These are phyloP conservation scores for Fonsecaea multimorphosa DNA, from an alignment of 2,329 filamentous ascomycete genomes.

Conservation along the genomic window DNA sequence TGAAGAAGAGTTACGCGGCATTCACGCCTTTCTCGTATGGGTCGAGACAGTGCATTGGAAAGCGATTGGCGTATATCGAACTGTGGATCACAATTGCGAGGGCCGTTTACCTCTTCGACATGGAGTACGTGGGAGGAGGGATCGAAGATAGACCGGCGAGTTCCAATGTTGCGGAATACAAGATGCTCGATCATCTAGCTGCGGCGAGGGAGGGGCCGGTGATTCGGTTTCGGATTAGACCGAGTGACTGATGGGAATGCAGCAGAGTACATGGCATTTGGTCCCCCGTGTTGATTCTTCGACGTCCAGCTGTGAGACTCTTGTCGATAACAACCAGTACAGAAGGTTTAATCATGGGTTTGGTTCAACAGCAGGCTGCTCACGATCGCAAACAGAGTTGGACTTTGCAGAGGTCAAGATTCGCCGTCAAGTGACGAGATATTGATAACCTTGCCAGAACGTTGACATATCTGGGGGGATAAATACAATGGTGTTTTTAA, in stretches of 20 bases:
- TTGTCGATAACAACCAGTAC: no score
- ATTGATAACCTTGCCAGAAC: no score
- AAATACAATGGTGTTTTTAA: no score
- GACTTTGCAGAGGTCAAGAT: no score
- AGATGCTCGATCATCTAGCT: conserved; percentile 22
- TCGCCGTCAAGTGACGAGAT: no score
- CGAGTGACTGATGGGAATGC: neutral
- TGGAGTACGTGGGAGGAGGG: conserved; percentile 11
- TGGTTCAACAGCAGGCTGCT: no score
- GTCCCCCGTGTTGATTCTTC: no score
- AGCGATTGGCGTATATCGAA: conserved; percentile 3
- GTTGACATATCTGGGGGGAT: no score
- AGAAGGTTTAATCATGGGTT: no score
- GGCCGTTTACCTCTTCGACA: conserved; percentile 7
- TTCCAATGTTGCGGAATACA: conserved; percentile 1
- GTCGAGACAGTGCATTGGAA: conserved; percentile 9
- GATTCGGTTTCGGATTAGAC: conserved; percentile 22
- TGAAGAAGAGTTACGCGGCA: conserved; percentile 48
- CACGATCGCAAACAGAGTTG: no score
- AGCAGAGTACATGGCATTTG: no score
- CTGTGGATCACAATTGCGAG: conserved; percentile 8
- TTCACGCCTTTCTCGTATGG: conserved; percentile 15
- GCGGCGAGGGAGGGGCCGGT: conserved; percentile 21
- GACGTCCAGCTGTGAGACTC: no score
- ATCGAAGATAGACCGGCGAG: neutral